Evolutionary conservation across 768 basidiomycete species (phyloP).

Genomic region (Suillus decipiens): DNA sequence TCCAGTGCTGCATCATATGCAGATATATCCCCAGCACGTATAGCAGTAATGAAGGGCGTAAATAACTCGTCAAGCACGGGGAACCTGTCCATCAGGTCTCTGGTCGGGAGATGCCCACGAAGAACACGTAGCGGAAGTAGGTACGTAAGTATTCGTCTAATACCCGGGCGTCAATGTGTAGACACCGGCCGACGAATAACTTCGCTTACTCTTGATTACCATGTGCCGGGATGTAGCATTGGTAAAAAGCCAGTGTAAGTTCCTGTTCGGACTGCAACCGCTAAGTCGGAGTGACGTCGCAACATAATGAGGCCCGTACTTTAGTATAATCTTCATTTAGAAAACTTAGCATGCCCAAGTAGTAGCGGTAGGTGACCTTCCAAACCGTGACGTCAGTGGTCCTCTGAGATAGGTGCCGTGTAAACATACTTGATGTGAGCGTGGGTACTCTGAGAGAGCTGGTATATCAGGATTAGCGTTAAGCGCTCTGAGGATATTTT

Average conservation of each 20-base stretch:
- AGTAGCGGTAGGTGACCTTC: conserved; percentile 93
- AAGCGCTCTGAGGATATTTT: conserved; percentile 89
- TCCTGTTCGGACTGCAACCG: conserved; percentile 73
- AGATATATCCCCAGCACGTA: conserved; percentile 73
- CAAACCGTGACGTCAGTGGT: conserved; percentile 18
- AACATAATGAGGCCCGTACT: conserved; percentile 38
- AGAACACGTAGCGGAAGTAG: conserved; percentile 88
- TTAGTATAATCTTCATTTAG: conserved; percentile 89
- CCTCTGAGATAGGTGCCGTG: conserved; percentile 15
- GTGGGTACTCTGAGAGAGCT: conserved; percentile 70
- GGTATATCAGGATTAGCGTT: conserved; percentile 86
- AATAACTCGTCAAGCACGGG: conserved; percentile 74
- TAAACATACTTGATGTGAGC: conserved; percentile 74
- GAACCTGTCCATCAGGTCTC: conserved; percentile 68
- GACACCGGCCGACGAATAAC: background rate
- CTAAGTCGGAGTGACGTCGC: conserved; percentile 8
- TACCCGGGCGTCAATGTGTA: background rate
- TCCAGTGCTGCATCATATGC: conserved; percentile 82
- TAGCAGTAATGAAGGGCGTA: conserved; percentile 77
- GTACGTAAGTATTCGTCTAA: conserved; percentile 87
- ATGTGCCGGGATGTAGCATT: conserved; percentile 69
- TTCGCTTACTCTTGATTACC: conserved; percentile 78
- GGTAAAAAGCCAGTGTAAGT: conserved; percentile 82
- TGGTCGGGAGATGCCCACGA: conserved; percentile 82
- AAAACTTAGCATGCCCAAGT: conserved; percentile 93